Base-by-base conservation (phyloP, 75 land plant genomes). In the Larix kaempferi region DNA sequence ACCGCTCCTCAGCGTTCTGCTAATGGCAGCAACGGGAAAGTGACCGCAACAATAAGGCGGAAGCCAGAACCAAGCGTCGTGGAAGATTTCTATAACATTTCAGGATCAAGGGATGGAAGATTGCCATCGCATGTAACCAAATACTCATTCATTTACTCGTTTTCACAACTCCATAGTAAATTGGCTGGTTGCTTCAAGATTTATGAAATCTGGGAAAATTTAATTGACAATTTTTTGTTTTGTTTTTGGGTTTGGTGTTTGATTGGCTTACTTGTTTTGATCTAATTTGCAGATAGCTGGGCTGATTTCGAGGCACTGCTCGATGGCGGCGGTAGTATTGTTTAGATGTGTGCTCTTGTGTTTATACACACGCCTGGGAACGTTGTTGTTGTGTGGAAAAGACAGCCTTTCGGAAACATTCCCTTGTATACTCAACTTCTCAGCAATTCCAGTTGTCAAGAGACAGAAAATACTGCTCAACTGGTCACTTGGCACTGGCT, bases 331-430 rank as follows among this genome's bases (percentile, higher is more conserved):
- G 59, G 55, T 85, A 52, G 0, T 60, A 1, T 13, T 88, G 25
- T 41, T 85, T 37, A 83, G 77, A 13, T 2, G 71, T 29, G 81
- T 88, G 44, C 80, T 92, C 58, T 81, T 59, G 77, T 27, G 84
- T 27, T 84, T 92, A 1, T 84, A 84, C 4, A 86, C 83, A 2
- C 82, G 90, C 75, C 15, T 90, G 17, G 94, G 94, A 11, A 90
- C 94, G 8, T 79, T 90, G 27, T 23, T 90, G 54, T 78, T 90
- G 10, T 86, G 92, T 74, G 90, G 94, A 22, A 56, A 23, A 14
- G 54, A 56, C 7, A 80, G 90, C 59, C 64, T 88, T 29, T 76
- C 59, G 3, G 81, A 77, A 74, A 88, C 90, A 0, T 88, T 92
- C 22, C 57, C 56, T 26, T 56, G 26, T 56, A 14, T 88, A 16